Evolutionary conservation across 139 green algal species (phyloP).

Genomic region (Trebouxia sp.): DNA sequence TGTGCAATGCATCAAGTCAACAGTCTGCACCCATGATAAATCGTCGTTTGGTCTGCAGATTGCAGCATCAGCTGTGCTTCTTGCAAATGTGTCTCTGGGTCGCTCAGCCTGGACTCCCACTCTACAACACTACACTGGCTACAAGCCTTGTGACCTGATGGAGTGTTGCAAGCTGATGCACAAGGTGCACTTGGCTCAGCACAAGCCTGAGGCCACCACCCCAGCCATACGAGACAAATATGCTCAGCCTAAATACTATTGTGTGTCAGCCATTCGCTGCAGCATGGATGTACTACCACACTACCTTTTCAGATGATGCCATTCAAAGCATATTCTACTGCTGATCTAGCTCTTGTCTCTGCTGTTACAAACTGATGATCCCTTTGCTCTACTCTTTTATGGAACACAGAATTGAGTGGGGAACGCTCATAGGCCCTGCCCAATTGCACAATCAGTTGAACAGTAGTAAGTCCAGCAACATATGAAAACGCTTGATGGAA

Average conservation of each 20-base stretch:
- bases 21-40: not conserved
- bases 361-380: no score
- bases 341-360: no score
- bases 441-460: no score
- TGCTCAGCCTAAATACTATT: conserved; percentile 42
- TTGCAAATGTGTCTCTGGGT: conserved; percentile 67
- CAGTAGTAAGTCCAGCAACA: no score
- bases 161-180: conserved; percentile 26
- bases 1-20: not conserved
- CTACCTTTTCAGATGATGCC: conserved; percentile 43
- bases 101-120: conserved; percentile 57
- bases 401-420: no score
- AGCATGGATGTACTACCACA: conserved; percentile 38
- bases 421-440: no score
- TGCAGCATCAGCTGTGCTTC: conserved; percentile 62
- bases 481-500: no score
- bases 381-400: no score
- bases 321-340: no score
- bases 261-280: conserved; percentile 43
- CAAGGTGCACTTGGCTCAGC: not conserved
- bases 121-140: conserved; percentile 69
- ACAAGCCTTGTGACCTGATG: conserved; percentile 56
- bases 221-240: conserved; percentile 68
- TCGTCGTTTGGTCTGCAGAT: not conserved
- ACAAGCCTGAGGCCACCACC: conserved; percentile 38